Percentiles rank a stretch among this genome's conserved stretches.
phyloP scores from a whole-genome alignment of 306 rosid genomes.

The Lathyrus tuberosus region DNA sequence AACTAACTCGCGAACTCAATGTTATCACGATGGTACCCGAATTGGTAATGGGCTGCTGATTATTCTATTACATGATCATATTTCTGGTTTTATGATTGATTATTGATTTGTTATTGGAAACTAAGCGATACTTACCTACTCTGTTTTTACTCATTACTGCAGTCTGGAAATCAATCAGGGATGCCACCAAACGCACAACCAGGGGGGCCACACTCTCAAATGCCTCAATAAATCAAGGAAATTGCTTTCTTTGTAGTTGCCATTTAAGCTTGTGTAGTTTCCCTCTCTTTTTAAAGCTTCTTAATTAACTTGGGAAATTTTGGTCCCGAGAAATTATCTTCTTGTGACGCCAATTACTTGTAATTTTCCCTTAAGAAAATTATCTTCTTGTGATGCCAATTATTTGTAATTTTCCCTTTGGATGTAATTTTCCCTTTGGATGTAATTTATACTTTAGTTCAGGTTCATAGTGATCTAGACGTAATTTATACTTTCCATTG shows the following conservation, averaged over 20 bases:
- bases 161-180: slow-evolving; percentile 80
- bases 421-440: neutral
- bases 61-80: neutral
- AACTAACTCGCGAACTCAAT: no score
- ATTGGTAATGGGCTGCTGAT: slow-evolving; percentile 6
- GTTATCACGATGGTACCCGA: neutral
- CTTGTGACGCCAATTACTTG: slow-evolving; percentile 17
- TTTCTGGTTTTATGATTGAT: slow-evolving; percentile 24
- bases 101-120: neutral
- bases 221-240: slow-evolving; percentile 58
- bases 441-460: slow-evolving; percentile 5
- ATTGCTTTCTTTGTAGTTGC: slow-evolving; percentile 25
- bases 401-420: slow-evolving; percentile 15
- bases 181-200: slow-evolving; percentile 68
- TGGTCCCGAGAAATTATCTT: slow-evolving; percentile 21
- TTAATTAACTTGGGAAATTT: slow-evolving; percentile 12
- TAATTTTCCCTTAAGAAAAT: slow-evolving; percentile 4
- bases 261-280: slow-evolving; percentile 23
- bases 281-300: neutral
- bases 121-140: slow-evolving; percentile 11
- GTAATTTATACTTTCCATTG: slow-evolving; percentile 8
- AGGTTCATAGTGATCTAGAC: slow-evolving; percentile 14
- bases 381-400: slow-evolving; percentile 14
- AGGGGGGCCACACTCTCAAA: slow-evolving; percentile 58
- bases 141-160: slow-evolving; percentile 37